Base-by-base conservation (phyloP, 192 early-diverging fungal genomes). In the Coemansia guatemalensis region DNA sequence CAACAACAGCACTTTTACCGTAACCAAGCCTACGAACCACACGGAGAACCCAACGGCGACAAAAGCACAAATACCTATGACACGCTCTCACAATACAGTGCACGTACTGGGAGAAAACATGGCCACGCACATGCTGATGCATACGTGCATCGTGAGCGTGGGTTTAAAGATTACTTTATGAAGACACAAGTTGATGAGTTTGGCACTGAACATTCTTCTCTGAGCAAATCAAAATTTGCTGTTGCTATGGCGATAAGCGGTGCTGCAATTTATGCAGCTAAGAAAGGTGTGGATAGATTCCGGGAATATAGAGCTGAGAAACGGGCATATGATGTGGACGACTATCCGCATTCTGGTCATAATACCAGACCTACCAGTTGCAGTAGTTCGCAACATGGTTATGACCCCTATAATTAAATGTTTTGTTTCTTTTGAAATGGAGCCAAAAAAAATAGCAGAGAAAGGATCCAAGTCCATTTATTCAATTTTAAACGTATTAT, bases 211-310 rank as follows among this genome's bases (percentile, higher is more conserved):
- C 60, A 62, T 22, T 21, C 50, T n/a, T 25, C 27, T 3, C 14
- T 62, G 0, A 62, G 60, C 60, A 62, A 62, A 47, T 41, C 60
- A 14, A 62, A 53, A 35, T 62, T 62, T 41, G 51, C 29, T n/a
- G 22, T 48, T 6, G 60, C 50, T 12, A 8, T 53, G 32, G 60
- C 33, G 0, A 12, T 62, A 8, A 20, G 51, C 33, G 60, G 60
- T 2, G 60, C 60, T 2, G 60, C 60, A 2, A 20, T 52, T 6
- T 62, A 35, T 23, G 60, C 60, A 1, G 35, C 51, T 2, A 62
- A 62, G 33, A 53, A 53, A 25, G 51, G 50, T 14, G 35, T 49
- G 0, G 50, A 62, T 20, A 4, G 32, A 23, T 53, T 53, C 30
- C 8, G 51, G 49, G 60, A 52, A 41, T 2, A 29, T 21, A n/a